These are phyloP conservation scores for Brassica hybrid DNA, from an alignment of 441 rosid genomes.

Conservation along the genomic window DNA sequence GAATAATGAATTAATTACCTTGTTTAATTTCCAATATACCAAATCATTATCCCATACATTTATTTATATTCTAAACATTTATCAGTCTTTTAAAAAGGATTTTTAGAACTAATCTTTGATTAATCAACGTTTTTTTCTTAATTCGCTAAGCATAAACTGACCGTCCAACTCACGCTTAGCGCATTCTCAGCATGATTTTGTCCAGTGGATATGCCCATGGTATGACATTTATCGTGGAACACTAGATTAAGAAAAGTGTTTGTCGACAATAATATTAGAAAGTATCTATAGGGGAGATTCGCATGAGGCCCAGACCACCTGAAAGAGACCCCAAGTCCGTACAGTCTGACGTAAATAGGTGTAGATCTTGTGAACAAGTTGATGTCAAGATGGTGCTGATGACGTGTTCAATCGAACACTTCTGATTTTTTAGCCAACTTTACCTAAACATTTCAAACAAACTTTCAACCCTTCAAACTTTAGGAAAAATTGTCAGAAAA, in stretches of 20 bases:
- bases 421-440: not conserved
- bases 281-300: conserved; percentile 26
- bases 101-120: too few species aligned
- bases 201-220: conserved; percentile 26
- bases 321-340: conserved; percentile 40
- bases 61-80: too few species aligned
- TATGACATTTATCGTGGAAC: conserved; percentile 6
- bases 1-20: too few species aligned
- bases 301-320: conserved; percentile 37
- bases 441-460: too few species aligned
- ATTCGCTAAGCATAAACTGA: too few species aligned
- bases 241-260: not conserved
- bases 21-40: too few species aligned
- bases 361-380: conserved; percentile 20
- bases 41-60: too few species aligned
- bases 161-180: too few species aligned
- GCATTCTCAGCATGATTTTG: conserved; percentile 6
- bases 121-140: too few species aligned
- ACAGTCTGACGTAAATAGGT: conserved; percentile 25
- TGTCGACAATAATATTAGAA: conserved; percentile 8
- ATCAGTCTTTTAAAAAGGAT: too few species aligned
- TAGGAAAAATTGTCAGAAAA: too few species aligned
- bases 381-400: conserved; percentile 14
- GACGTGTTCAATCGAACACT: conserved; percentile 19
- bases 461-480: too few species aligned